A percentile compares a stretch with the other conserved stretches of the same genome.
These are phyloP conservation scores for Astrothelium subdiscretum DNA, from an alignment of 495 filamentous ascomycete species.

Conservation along the genomic window DNA sequence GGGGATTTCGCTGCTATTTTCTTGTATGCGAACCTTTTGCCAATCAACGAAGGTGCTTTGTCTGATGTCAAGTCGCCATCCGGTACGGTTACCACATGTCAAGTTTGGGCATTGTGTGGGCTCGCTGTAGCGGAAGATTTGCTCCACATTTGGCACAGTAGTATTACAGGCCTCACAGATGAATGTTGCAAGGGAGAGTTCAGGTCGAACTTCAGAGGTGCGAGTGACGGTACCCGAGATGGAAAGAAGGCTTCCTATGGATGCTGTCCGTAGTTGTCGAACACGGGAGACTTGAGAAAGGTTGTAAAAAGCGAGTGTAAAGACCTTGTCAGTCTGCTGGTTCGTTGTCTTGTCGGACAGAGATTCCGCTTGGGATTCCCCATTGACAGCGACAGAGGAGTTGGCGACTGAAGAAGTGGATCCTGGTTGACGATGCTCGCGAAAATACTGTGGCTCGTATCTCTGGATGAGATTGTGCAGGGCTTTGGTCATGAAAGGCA, in stretches of 20 bases:
- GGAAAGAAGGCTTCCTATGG: constrained; percentile 84
- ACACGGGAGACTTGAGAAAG: constrained; percentile 86
- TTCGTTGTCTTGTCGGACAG: constrained; percentile 64
- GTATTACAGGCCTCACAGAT: constrained; percentile 76
- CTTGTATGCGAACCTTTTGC: constrained; percentile 96
- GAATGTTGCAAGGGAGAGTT: constrained; percentile 86
- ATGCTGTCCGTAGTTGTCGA: constrained; percentile 75
- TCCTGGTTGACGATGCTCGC: constrained; percentile 71
- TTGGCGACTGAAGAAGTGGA: constrained; percentile 45
- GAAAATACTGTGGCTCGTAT: constrained; percentile 87
- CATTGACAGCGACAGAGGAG: constrained; percentile 55
- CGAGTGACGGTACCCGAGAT: constrained; percentile 94
- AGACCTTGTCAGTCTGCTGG: constrained; percentile 93
- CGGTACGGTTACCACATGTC: constrained; percentile 79
- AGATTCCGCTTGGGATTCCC: constrained; percentile 52
- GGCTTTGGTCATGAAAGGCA: constrained; percentile 80
- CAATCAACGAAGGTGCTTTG: constrained; percentile 98
- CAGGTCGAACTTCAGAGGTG: constrained; percentile 91
- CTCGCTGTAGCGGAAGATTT: constrained; percentile 95
- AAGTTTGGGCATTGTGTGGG: constrained; percentile 88
- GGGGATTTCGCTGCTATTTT: constrained; percentile 95
- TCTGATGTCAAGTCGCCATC: constrained; percentile 89
- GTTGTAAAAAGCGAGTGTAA: constrained; percentile 92
- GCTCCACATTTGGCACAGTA: constrained; percentile 80
- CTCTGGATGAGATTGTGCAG: constrained; percentile 89